Evolutionary conservation across 306 rosid genomes (phyloP).

Genomic region (Crotalaria pallida): DNA sequence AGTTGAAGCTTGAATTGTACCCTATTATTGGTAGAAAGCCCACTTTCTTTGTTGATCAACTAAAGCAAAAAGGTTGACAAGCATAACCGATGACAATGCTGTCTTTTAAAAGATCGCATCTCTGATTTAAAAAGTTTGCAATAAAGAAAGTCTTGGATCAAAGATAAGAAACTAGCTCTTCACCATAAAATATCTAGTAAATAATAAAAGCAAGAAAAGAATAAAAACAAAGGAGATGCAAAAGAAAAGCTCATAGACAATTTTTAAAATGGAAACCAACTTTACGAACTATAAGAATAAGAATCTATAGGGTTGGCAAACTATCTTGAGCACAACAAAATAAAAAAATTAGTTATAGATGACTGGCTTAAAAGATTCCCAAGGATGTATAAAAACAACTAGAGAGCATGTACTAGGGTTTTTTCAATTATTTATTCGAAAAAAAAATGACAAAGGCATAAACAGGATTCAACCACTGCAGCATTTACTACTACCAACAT

Average conservation of each 20-base stretch:
- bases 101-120: neutral
- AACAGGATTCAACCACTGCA: too few species aligned
- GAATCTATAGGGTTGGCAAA: constrained; percentile 21
- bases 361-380: neutral
- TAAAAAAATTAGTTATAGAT: neutral
- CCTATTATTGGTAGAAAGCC: neutral
- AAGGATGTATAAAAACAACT: too few species aligned
- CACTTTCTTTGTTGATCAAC: neutral
- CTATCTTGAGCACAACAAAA: neutral
- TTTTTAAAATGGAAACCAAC: constrained; percentile 20
- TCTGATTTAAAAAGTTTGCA: neutral
- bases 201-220: constrained; percentile 15
- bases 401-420: too few species aligned
- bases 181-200: constrained; percentile 9
- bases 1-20: neutral
- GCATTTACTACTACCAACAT: neutral
- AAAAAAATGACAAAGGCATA: neutral
- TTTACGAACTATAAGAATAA: constrained; percentile 22
- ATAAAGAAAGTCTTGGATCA: neutral
- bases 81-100: constrained; percentile 9
- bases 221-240: constrained; percentile 35
- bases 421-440: too few species aligned
- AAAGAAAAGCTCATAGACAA: neutral
- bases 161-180: constrained; percentile 12
- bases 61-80: neutral